These are phyloP conservation scores for Cryptosporidium parvum DNA, from an alignment of 169 alveolate genomes.

Conservation along the genomic window DNA sequence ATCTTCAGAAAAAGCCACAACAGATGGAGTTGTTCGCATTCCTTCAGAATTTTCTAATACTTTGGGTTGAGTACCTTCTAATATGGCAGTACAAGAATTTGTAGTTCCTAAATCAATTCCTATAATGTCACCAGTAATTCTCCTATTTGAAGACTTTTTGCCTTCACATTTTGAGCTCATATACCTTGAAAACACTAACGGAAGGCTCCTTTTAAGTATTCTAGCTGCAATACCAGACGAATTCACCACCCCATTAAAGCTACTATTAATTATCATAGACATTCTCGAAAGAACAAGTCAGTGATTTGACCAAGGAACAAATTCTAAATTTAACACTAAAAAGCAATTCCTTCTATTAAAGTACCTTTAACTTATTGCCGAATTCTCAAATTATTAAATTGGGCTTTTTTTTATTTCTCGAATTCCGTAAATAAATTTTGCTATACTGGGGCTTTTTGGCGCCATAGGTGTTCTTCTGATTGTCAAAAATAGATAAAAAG, in stretches of 20 bases:
- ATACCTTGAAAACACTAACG: constrained; percentile 38
- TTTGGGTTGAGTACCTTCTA: constrained; percentile 97
- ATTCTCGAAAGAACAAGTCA: neutral
- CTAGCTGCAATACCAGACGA: constrained; percentile 6
- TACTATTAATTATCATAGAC: constrained; percentile 5
- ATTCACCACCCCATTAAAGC: constrained; percentile 17
- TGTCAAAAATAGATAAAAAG: neutral
- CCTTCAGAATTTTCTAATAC: constrained; percentile 97
- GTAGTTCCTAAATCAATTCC: constrained; percentile 99
- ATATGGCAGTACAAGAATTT: constrained; percentile 98
- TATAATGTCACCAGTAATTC: constrained; percentile 90
- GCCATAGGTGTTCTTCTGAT: neutral
- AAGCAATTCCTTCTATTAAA: neutral
- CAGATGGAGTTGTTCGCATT: constrained; percentile 98
- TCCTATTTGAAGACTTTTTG: constrained; percentile 42
- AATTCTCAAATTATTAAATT: too few species aligned
- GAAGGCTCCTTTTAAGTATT: constrained; percentile 32
- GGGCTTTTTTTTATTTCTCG: neutral
- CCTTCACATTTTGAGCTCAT: constrained; percentile 49
- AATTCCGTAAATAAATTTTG: too few species aligned
- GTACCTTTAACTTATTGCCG: neutral
- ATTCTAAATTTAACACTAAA: neutral
- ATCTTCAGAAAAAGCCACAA: constrained; percentile 97
- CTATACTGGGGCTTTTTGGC: neutral
- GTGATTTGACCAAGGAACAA: neutral